Base-by-base conservation (phyloP, 441 rosid genomes). In the Euphorbia corollata region DNA sequence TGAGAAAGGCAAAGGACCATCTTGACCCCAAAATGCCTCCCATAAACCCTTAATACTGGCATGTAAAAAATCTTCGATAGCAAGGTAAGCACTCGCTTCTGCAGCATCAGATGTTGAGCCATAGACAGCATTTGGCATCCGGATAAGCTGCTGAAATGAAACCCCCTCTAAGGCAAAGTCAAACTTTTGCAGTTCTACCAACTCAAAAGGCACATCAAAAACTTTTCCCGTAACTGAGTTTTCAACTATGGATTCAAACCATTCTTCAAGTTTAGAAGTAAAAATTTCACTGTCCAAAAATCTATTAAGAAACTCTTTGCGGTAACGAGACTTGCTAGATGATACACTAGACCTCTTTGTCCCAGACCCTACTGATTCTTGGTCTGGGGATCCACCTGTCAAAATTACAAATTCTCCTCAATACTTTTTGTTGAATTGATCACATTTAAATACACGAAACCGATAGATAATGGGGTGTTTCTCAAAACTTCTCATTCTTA, bases 21-120 rank as follows among this genome's bases (percentile, higher is more conserved):
- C 86, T 69, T 73, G 86, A 73, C 89, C 79, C 98, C 98, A 92
- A 80, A 92, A 92, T 10, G 96, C 87, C 50, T 92, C 93, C 96
- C 96, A 92, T 74, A 92, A 76, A 59, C 91, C 91, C 76, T 89
- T 92, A 16, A 75, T 86, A 45, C 91, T 80, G 0, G 98, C 92
- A 50, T 92, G 92, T 57, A 92, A 63, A 72, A 92, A 92, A 80
- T 92, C 96, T 79, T 92, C 98, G 24, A 92, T 72, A 0, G 96
- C 98, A 63, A 92, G 87, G 81, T 81, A 86, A 6, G 90, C 87
- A 59, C 85, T 83, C 15, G 85, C 93, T 74, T 87, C 92, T 39
- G 82, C 90, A 13, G 86, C 78, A 58, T 80, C 87, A 63, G 93
- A 82, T 11, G 93, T 82, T 6, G 96, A 85, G 45, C 95, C 92